A percentile compares a stretch with the other conserved stretches of the same genome.
Conservation (phyloP, 768 basidiomycete species). For the Leccinum barrowsii region DNA sequence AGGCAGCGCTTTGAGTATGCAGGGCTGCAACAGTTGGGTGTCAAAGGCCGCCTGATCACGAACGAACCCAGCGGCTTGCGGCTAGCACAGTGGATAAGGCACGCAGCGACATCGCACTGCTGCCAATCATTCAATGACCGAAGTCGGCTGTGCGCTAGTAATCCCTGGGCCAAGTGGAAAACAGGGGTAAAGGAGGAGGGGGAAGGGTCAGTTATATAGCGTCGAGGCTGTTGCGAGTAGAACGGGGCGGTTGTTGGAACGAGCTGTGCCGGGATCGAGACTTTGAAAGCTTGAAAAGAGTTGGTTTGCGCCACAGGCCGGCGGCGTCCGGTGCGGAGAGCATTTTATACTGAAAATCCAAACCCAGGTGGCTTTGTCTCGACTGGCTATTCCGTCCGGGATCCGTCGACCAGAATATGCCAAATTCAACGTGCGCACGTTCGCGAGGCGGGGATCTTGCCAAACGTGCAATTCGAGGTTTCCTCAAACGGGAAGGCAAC, state of each 20-base stretch:
- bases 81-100: neutral
- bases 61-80: neutral
- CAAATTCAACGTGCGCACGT: slow-evolving; percentile 9
- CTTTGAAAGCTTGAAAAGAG: neutral
- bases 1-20: neutral
- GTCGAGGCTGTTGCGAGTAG: neutral
- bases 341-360: neutral
- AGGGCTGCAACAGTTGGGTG: neutral
- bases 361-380: neutral
- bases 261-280: neutral
- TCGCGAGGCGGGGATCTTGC: neutral
- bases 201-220: neutral
- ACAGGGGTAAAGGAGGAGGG: neutral
- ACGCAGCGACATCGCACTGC: neutral
- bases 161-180: neutral
- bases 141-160: neutral
- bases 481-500: neutral
- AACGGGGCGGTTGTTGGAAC: neutral
- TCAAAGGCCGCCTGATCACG: neutral
- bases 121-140: neutral
- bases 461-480: slow-evolving; percentile 10
- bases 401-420: neutral
- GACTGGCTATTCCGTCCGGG: neutral
- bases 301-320: neutral
- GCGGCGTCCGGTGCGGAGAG: neutral